Conservation (phyloP, 2,329 filamentous ascomycete genomes). For the Phaeophleospora eucalypticola region DNA sequence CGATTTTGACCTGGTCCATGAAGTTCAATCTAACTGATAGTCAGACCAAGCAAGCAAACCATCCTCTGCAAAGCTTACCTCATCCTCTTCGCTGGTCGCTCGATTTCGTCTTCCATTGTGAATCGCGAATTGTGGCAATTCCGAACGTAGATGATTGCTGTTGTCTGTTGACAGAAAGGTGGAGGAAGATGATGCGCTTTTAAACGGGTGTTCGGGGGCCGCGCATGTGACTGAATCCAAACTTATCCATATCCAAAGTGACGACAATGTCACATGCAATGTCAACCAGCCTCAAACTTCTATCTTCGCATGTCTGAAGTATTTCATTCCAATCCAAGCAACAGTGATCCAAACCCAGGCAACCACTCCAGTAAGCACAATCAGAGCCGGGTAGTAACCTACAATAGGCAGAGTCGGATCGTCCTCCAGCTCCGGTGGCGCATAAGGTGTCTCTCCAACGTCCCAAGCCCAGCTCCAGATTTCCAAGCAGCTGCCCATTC, state of each 20-base stretch:
- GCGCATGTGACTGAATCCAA: no score
- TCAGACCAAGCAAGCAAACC: background rate
- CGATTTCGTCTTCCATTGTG: background rate
- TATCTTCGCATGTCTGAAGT: slow-evolving; percentile 97
- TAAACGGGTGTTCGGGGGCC: no score
- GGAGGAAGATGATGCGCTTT: no score
- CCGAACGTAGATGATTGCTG: no score
- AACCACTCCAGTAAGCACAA: slow-evolving; percentile 92
- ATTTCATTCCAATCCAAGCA: slow-evolving; percentile 99
- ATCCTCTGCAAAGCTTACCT: background rate
- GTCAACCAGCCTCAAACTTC: no score
- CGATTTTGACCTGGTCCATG: background rate
- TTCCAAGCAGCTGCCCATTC: slow-evolving; percentile 91
- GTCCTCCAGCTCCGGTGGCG: slow-evolving; percentile 90
- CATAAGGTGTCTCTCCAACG: slow-evolving; percentile 91
- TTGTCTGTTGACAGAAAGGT: no score
- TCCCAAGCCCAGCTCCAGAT: slow-evolving; percentile 99
- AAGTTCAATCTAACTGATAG: background rate
- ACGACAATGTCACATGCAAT: no score
- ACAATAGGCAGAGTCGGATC: slow-evolving; percentile 92
- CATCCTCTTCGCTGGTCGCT: slow-evolving; percentile 1
- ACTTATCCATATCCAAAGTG: no score
- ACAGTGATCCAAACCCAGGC: slow-evolving; percentile 98
- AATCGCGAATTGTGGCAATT: no score
- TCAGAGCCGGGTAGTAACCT: slow-evolving; percentile 91